phyloP scores from a whole-genome alignment of 2,329 filamentous ascomycete genomes.

The Xylaria multiplex region DNA sequence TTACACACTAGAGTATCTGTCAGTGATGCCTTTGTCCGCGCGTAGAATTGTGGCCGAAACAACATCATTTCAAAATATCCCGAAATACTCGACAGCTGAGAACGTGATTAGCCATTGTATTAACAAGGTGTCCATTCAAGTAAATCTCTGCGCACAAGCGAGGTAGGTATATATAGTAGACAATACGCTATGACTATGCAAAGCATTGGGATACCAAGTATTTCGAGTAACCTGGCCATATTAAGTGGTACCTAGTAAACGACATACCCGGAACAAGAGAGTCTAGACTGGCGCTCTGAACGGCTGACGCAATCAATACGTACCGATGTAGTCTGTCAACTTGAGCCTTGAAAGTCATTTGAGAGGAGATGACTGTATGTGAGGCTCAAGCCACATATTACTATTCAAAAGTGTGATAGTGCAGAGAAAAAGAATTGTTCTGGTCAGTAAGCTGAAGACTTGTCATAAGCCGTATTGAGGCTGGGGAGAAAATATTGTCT shows the following conservation, averaged over 20 bases:
- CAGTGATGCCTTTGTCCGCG: neutral
- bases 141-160: neutral
- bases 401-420: neutral
- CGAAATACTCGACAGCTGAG: neutral
- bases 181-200: no score
- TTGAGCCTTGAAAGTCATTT: neutral
- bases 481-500: slow-evolving; percentile 1
- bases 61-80: neutral
- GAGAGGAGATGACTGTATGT: neutral
- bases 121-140: no score
- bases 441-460: neutral
- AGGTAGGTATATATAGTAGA: no score
- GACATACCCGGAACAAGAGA: neutral
- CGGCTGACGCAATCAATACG: neutral
- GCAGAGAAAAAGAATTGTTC: neutral
- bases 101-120: neutral
- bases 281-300: slow-evolving; percentile 2
- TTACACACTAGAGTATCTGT: neutral
- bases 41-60: neutral
- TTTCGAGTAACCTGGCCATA: no score
- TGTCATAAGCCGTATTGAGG: slow-evolving; percentile 13
- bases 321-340: no score
- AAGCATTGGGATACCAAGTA: no score
- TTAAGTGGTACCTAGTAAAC: no score
- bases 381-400: slow-evolving; percentile 16